A percentile compares a stretch with the other conserved stretches of the same genome.
Conservation (phyloP, 495 filamentous ascomycete species). For the Aspergillus saccharolyticus region DNA sequence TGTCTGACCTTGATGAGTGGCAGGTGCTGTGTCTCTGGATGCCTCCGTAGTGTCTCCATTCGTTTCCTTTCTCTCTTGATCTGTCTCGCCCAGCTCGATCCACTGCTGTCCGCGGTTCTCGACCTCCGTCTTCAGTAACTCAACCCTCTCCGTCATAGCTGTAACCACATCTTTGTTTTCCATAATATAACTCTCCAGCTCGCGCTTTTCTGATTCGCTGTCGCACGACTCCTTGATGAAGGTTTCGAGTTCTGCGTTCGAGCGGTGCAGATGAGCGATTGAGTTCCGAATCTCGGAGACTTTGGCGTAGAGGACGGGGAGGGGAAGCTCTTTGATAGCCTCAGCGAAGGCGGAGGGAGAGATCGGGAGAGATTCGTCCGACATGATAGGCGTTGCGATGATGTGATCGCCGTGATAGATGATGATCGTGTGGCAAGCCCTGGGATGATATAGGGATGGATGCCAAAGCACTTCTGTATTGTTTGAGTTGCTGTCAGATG, state of each 20-base stretch:
- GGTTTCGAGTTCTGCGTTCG: constrained; percentile 65
- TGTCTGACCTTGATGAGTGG: not conserved
- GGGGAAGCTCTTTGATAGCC: constrained; percentile 67
- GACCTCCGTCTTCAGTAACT: constrained; percentile 64
- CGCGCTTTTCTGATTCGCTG: constrained; percentile 60
- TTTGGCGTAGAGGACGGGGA: constrained; percentile 71
- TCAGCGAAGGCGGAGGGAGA: constrained; percentile 47
- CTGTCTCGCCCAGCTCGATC: constrained; percentile 47
- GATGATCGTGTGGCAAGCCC: too few species aligned
- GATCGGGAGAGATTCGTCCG: constrained; percentile 33
- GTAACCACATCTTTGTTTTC: constrained; percentile 74
- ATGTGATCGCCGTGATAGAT: not conserved
- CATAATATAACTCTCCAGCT: constrained; percentile 34
- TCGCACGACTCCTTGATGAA: constrained; percentile 49
- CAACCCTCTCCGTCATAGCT: constrained; percentile 68
- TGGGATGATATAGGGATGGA: not conserved
- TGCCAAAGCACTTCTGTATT: not conserved
- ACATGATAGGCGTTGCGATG: constrained; percentile 29
- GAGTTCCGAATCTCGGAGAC: constrained; percentile 76
- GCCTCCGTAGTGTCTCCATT: constrained; percentile 9
- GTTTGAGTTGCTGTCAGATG: not conserved
- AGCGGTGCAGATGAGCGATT: constrained; percentile 73
- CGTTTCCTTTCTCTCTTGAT: constrained; percentile 16
- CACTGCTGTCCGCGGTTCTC: constrained; percentile 69
- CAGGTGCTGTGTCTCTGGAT: not conserved